Evolutionary conservation across 192 early-diverging fungal genomes (phyloP), one percentile per base, ranked within the genome.

Genomic region (Glomus cerebriforme): DNA sequence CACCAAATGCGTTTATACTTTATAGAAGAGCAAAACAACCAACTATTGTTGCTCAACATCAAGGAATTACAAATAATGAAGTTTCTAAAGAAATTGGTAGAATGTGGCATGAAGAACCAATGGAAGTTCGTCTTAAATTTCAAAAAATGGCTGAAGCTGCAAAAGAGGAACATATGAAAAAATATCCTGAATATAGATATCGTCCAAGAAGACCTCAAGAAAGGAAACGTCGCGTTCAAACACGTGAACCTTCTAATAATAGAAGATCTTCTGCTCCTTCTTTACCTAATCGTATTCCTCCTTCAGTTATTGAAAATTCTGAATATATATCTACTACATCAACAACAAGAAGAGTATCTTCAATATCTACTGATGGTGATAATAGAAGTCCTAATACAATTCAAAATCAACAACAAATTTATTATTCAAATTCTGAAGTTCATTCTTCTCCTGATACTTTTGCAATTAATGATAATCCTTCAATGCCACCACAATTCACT

Each of bases 1-100:
- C 84, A 12, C 59, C 77, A 15, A 85, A 85, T 34, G 78, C 81
- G 0, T 85, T 85, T 19, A 31, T 85, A 0, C 64, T 85, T 27
- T 85, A 81, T 19, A 77, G 84, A 15, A 15, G 72, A 10, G 43
- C 45, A 17, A 85, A 69, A 45, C 81, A 82, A 27, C 66, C 71
- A 1, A 73, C 77, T 0, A 68, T 73, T 3, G 72, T 73, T 8
- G 72, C 65, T 12, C 26, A 54, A 2, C 79, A 69, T 17, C 37
- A 58, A 26, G 79, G 81, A 1, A 31, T 82, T 13, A 74, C 80
- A 19, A 81, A 81, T 9, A 69, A 81, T 3, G 65, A 73, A 2
- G 73, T 82, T 2, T 85, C 84, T 2, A 60, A 79, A 22, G 79
- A 79, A 29, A 43, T 85, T 1, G 84, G 79, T n/a, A 8, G 29